Base-by-base conservation (phyloP, 257 asterid genomes). In the Schizonepeta tenuifolia region DNA sequence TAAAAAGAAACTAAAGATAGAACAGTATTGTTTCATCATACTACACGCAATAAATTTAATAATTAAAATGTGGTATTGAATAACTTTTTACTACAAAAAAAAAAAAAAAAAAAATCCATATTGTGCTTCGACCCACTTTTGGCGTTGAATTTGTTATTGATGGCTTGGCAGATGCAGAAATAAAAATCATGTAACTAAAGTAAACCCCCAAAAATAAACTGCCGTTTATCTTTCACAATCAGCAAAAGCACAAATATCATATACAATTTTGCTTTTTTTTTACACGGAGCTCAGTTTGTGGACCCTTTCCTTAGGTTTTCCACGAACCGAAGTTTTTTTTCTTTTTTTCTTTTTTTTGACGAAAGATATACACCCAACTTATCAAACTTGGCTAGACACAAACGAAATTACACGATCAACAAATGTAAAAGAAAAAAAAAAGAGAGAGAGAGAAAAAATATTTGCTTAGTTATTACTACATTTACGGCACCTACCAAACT, bases 261-360 rank as follows among this genome's bases (percentile, higher is more conserved):
- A 11, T 73, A 73, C 56, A 74, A 43, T 65, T 44, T 65, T 28
- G 59, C 13, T 51, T 73, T 43, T n/a, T 22, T 6, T 28, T 18
- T 20, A 43, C 69, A 61, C 24, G n/a, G 17, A n/a, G 40, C 46
- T 51, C 22, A 51, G 43, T 49, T 22, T 43, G 60, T 43, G 78
- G 78, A 26, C 72, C 78, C 78, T 53, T 54, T 65, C 18, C 4
- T 47, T 28, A 54, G 73, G 78, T 74, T 74, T 54, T 65, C 89
- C 89, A 76, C 87, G 74, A 28, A 65, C 40, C 78, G 63, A 18
- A 18, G 21, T 26, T 14, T 6, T 15, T 55, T 11, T 55, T 55
- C 4, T 6, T 15, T 55, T 11, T 55, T 55, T 11, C 7, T 55
- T 11, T 55, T 55, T 11, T 55, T 22, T 0, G 1, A 9, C 11